These are phyloP conservation scores for Amanita pseudoporphyria DNA, from an alignment of 768 basidiomycete genomes.

Conservation along the genomic window DNA sequence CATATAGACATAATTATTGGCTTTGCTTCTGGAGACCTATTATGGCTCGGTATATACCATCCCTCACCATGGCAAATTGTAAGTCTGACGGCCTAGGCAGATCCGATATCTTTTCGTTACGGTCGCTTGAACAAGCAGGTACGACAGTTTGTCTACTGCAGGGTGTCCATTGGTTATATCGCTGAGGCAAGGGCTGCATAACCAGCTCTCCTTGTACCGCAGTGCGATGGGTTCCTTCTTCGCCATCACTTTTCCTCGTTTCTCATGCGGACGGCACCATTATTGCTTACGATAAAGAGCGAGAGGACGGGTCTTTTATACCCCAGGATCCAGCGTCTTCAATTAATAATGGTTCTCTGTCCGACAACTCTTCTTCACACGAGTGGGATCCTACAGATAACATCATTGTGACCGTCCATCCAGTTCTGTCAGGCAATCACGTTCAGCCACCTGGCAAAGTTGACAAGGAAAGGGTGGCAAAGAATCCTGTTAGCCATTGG, in stretches of 20 bases:
- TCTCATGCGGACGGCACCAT: slow-evolving; percentile 87
- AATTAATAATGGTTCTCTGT: slow-evolving; percentile 16
- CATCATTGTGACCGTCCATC: slow-evolving; percentile 73
- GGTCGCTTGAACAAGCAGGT: slow-evolving; percentile 85
- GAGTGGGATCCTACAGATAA: slow-evolving; percentile 74
- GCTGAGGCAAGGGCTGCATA: slow-evolving; percentile 56
- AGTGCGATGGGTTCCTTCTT: slow-evolving; percentile 82
- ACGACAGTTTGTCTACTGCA: neutral
- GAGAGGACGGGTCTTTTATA: slow-evolving; percentile 73
- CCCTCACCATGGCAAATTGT: slow-evolving; percentile 6
- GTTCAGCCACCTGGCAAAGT: slow-evolving; percentile 30
- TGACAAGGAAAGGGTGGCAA: slow-evolving; percentile 65
- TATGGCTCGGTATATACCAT: slow-evolving; percentile 72
- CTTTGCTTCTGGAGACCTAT: slow-evolving; percentile 87
- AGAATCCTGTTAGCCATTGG: slow-evolving; percentile 93
- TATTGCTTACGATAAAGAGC: slow-evolving; percentile 84
- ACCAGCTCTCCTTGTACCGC: slow-evolving; percentile 77
- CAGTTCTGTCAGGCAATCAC: slow-evolving; percentile 66
- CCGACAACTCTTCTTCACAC: slow-evolving; percentile 23
- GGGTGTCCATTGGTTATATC: neutral
- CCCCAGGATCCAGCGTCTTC: slow-evolving; percentile 44
- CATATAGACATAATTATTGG: slow-evolving; percentile 86
- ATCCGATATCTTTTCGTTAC: slow-evolving; percentile 73
- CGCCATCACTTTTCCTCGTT: slow-evolving; percentile 72
- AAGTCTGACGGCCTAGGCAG: slow-evolving; percentile 25